These are phyloP conservation scores for Penicillium canariense DNA, from an alignment of 495 filamentous ascomycete genomes.

Conservation along the genomic window DNA sequence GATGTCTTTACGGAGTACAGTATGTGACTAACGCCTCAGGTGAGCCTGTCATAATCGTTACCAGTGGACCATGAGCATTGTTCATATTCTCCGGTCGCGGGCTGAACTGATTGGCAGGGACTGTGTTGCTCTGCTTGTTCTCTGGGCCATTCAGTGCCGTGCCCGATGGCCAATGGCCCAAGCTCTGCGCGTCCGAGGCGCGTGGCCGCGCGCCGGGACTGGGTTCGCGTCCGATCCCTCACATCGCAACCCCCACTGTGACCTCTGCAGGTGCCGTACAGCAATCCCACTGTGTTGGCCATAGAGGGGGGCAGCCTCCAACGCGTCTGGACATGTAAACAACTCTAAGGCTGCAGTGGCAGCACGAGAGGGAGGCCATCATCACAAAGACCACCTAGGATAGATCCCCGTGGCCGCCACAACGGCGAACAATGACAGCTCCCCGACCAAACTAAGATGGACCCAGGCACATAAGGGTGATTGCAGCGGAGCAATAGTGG, in stretches of 20 bases:
- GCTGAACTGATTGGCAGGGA: slow-evolving; percentile 16
- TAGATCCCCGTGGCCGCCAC: neutral
- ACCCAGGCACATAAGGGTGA: neutral
- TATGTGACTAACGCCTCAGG: too few relatives aligned
- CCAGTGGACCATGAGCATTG: neutral
- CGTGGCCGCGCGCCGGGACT: slow-evolving; percentile 13
- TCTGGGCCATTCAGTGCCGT: too few relatives aligned
- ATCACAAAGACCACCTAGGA: neutral
- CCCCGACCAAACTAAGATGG: neutral
- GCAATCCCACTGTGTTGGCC: neutral
- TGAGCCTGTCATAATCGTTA: neutral
- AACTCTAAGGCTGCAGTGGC: slow-evolving; percentile 11
- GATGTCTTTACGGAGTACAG: too few relatives aligned
- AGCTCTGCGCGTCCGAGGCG: slow-evolving; percentile 25
- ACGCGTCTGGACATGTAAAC: slow-evolving; percentile 16
- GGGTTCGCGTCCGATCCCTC: slow-evolving; percentile 16
- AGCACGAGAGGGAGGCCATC: neutral
- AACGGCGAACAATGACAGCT: neutral
- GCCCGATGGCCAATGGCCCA: slow-evolving; percentile 14
- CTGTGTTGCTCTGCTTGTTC: slow-evolving; percentile 9
- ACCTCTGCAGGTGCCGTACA: neutral
- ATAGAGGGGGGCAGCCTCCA: neutral
- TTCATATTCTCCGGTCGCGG: neutral
- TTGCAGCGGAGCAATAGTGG: neutral
- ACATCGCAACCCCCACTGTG: neutral